A percentile compares a stretch with the other conserved stretches of the same genome.
phyloP scores from a whole-genome alignment of 1,284 basidiomycete genomes.

The Naganishia albida region DNA sequence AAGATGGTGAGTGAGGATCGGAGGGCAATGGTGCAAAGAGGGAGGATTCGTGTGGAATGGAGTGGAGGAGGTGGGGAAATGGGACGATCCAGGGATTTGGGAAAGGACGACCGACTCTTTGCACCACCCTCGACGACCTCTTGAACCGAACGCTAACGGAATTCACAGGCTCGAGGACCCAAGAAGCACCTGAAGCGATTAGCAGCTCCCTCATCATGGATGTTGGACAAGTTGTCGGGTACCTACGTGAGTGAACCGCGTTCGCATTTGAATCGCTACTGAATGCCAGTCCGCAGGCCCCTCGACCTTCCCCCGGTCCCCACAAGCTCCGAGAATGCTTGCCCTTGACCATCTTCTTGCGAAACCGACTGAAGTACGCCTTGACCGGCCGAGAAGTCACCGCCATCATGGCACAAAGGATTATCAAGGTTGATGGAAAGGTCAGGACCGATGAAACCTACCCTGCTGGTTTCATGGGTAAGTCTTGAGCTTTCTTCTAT shows the following conservation, averaged over 20 bases:
- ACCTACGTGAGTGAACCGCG: conserved; percentile 74
- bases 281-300: conserved; percentile 63
- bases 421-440: conserved; percentile 99
- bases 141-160: conserved; percentile 6
- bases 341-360: conserved; percentile 90
- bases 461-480: conserved; percentile 96
- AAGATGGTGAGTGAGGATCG: conserved; percentile 26
- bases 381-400: conserved; percentile 95
- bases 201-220: conserved; percentile 97
- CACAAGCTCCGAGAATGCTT: conserved; percentile 99
- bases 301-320: conserved; percentile 94
- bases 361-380: conserved; percentile 99
- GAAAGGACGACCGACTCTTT: neutral
- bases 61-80: conserved; percentile 1
- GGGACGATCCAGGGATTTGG: neutral
- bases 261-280: conserved; percentile 2
- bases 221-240: conserved; percentile 98
- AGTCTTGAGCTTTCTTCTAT: conserved; percentile 43
- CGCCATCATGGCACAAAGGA: conserved; percentile 89
- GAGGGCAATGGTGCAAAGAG: neutral
- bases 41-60: neutral
- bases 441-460: conserved; percentile 97
- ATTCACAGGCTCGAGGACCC: conserved; percentile 82
- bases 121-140: neutral
- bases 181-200: conserved; percentile 99